Percentiles rank a stretch among this genome's conserved stretches.
Conservation (phyloP, 768 basidiomycete species). For the Piloderma croceum region DNA sequence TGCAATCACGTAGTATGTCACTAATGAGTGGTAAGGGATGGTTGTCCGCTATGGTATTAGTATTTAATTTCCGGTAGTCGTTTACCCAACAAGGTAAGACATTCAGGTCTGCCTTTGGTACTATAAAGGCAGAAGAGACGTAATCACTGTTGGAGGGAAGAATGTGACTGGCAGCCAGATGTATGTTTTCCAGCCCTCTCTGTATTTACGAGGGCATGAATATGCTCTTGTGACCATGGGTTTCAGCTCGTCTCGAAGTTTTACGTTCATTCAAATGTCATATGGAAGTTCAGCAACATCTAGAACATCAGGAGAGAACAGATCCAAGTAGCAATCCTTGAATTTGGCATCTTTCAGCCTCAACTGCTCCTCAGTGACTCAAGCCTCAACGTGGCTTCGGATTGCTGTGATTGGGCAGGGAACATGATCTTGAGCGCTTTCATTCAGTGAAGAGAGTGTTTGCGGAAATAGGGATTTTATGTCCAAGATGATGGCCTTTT, state of each 20-base stretch:
- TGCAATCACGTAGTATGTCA: constrained; percentile 15
- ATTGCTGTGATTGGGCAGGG: constrained; percentile 1
- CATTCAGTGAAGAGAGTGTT: too few species aligned
- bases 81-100: constrained; percentile 16
- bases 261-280: constrained; percentile 18
- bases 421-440: too few species aligned
- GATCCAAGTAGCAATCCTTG: constrained; percentile 8
- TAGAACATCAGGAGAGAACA: constrained; percentile 23
- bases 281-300: constrained; percentile 18
- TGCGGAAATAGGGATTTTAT: too few species aligned
- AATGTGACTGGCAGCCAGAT: too few species aligned
- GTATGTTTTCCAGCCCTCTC: constrained; percentile 24
- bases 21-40: constrained; percentile 12
- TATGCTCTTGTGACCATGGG: constrained; percentile 22
- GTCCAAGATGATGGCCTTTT: too few species aligned
- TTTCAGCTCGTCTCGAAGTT: constrained; percentile 24
- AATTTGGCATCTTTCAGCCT: not conserved
- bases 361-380: not conserved
- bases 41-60: constrained; percentile 12
- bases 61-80: constrained; percentile 13
- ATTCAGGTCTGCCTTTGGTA: not conserved
- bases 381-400: not conserved
- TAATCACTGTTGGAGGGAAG: not conserved
- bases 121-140: not conserved
- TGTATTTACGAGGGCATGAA: constrained; percentile 28